Evolutionary conservation across 2,329 filamentous ascomycete genomes (phyloP), one percentile per base, ranked within the genome.

Genomic region (Sclerotinia glacialis): DNA sequence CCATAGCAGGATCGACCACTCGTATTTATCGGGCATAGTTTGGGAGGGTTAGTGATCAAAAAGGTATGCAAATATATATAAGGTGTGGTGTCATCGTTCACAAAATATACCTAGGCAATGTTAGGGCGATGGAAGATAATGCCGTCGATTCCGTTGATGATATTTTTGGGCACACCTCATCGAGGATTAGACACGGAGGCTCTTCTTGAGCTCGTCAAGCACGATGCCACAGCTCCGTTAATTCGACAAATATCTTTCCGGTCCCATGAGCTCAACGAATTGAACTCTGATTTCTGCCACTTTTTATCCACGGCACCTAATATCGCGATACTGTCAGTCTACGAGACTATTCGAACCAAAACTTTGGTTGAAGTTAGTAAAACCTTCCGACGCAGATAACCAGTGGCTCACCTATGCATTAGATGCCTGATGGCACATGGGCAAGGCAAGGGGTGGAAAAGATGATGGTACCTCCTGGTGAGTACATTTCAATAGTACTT

Each of bases 41-140:
- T 79, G 71, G 77, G 76, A 2, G 76, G 76, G 7, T 69, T 78
- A 16, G 72, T 78, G 2, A 76, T 78, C 16, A 78, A 78, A 58
- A 75, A 75, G 66, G 74, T 68, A 66, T n/a, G 44, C n/a, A 46
- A 11, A 28, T 31, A 16, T 34, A 21, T 5, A 18, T 21, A 5
- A 9, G 2, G 2, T 46, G 9, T 11, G 26, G 18, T 18, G 52
- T 14, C 21, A 2, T 44, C 5, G 6, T 28, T 66, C 34, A 61
- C 47, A 6, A 2, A 37, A 34, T 26, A 21, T 49, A 5, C 12
- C 23, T 16, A 66, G 64, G 55, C 64, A 2, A 61, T 66, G 55
- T 28, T 65, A 37, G 64, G 64, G 34, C 64, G 64, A 40, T 65
- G 64, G 64, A 64, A 64, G 28, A 37, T 67, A 7, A 46, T 55